Percentiles rank a stretch among this genome's conserved stretches.
These are phyloP conservation scores for Breviolum minutum DNA, from an alignment of 73 alveolate genomes.

Conservation along the genomic window DNA sequence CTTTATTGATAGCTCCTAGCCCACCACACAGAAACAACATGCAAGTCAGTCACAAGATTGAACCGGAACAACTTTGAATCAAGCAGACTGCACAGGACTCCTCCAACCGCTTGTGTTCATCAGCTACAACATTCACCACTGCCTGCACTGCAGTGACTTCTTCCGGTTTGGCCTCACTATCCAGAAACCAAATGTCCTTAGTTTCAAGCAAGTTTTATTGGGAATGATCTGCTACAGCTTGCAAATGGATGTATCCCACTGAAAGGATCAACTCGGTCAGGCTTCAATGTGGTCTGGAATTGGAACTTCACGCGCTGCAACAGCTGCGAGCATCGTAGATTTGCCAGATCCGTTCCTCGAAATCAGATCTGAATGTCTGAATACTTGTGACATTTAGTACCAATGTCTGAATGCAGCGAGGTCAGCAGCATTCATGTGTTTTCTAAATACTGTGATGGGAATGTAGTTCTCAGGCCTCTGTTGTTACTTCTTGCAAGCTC, in stretches of 20 bases:
- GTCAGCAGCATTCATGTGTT: not conserved
- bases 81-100: not conserved
- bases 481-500: no score
- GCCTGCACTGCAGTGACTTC: conserved; percentile 98
- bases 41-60: not conserved
- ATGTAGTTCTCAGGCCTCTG: no score
- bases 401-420: not conserved
- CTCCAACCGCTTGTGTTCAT: conserved; percentile 97
- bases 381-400: no score
- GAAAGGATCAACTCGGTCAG: conserved; percentile 32
- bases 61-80: not conserved
- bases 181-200: conserved; percentile 97
- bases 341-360: conserved; percentile 99
- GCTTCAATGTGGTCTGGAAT: conserved; percentile 98
- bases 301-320: conserved; percentile 98
- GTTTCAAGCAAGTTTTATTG: not conserved
- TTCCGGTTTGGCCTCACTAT: conserved; percentile 98
- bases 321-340: conserved; percentile 98
- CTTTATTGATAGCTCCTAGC: conserved; percentile 97
- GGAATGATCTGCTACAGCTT: not conserved
- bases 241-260: no score
- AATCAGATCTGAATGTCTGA: not conserved
- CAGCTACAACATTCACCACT: conserved; percentile 98
- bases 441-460: no score
- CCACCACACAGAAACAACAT: not conserved